A percentile compares a stretch with the other conserved stretches of the same genome.
Conservation (phyloP, 768 basidiomycete genomes). For the Stropharia rugosoannulata region DNA sequence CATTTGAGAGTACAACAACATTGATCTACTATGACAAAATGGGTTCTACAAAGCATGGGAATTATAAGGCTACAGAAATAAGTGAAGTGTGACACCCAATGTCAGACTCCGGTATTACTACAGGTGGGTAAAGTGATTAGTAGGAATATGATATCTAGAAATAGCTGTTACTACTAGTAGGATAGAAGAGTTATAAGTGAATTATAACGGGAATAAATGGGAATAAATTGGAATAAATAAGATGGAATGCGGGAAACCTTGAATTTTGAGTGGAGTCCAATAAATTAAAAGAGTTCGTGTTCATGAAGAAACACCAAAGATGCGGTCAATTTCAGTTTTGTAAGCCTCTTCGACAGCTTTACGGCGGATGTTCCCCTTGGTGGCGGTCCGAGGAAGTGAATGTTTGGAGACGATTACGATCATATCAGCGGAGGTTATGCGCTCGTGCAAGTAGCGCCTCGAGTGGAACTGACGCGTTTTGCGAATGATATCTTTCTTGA, state of each 20-base stretch:
- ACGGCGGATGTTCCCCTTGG: slow-evolving; percentile 81
- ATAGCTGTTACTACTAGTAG: not conserved
- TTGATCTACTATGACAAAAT: slow-evolving; percentile 9
- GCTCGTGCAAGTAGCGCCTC: slow-evolving; percentile 77
- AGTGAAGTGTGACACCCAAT: not conserved
- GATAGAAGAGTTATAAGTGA: not conserved
- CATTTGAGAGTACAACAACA: slow-evolving; percentile 1
- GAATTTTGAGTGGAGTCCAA: not conserved
- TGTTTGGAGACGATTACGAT: slow-evolving; percentile 63
- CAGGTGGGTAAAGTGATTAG: slow-evolving; percentile 3
- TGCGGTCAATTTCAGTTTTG: slow-evolving; percentile 53
- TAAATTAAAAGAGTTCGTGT: not conserved
- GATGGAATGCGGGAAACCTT: not conserved
- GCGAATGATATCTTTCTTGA: slow-evolving; percentile 72
- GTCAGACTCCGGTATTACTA: not conserved
- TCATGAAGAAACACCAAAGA: slow-evolving; percentile 36
- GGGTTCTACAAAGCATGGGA: not conserved
- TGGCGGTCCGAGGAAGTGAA: slow-evolving; percentile 75
- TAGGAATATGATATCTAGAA: not conserved
- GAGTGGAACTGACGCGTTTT: slow-evolving; percentile 73
- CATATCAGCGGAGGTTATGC: slow-evolving; percentile 63
- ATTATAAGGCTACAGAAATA: slow-evolving; percentile 7
- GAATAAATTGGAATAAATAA: slow-evolving; percentile 5
- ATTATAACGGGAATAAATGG: not conserved
- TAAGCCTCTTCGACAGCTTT: slow-evolving; percentile 72